Conservation (phyloP, 768 basidiomycete species). For the Podaxis rugospora region DNA sequence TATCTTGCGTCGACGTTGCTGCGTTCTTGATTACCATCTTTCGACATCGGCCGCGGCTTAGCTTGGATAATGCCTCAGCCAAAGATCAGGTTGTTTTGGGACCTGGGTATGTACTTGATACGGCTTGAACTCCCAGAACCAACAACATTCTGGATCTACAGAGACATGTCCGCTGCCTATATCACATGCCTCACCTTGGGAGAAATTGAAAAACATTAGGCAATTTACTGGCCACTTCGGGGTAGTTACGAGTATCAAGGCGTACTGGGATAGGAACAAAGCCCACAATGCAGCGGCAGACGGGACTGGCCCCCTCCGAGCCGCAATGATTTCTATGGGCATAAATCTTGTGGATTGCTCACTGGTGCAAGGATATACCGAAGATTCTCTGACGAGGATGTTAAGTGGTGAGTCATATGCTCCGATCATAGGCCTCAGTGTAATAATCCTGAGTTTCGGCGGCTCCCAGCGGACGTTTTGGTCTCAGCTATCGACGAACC, state of each 20-base stretch:
- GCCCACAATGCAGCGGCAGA: background rate
- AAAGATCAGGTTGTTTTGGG: conserved; percentile 12
- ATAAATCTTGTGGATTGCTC: conserved; percentile 4
- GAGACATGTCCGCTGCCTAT: conserved; percentile 9
- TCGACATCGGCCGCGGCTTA: background rate
- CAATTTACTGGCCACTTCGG: conserved; percentile 4
- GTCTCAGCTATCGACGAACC: conserved; percentile 3
- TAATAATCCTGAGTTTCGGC: background rate
- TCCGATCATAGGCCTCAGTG: background rate
- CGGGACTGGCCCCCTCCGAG: background rate
- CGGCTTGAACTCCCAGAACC: background rate
- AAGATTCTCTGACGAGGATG: background rate
- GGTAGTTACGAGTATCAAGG: conserved; percentile 9
- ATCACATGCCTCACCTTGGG: conserved; percentile 1
- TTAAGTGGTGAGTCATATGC: background rate
- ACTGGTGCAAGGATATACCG: background rate
- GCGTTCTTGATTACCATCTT: background rate
- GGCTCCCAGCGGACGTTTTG: conserved; percentile 2
- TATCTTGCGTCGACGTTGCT: background rate
- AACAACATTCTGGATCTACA: background rate
- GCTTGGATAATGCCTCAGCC: background rate
- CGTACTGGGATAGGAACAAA: conserved; percentile 9
- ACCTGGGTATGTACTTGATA: conserved; percentile 7
- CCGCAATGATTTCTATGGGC: background rate
- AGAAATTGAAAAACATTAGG: conserved; percentile 4